These are phyloP conservation scores for Fomitiporia mediterranea DNA, from an alignment of 1,284 basidiomycete species.

Conservation along the genomic window DNA sequence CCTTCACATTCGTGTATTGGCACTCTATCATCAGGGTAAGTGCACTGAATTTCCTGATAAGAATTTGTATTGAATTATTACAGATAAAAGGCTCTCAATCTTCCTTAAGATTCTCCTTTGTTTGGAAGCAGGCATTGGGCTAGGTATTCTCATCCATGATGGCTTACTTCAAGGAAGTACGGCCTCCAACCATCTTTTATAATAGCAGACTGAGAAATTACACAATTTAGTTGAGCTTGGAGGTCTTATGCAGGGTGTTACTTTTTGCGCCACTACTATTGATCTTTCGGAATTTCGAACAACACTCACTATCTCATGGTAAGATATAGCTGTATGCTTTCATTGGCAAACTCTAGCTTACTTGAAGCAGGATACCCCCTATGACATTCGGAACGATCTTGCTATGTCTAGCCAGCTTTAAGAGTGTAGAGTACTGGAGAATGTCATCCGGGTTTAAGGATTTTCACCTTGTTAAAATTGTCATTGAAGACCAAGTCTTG, in stretches of 20 bases:
- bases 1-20: conserved; percentile 7
- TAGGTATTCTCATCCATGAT: no score
- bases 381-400: conserved; percentile 4
- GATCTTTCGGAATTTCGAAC: not conserved
- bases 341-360: not conserved
- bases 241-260: no score
- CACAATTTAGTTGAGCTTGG: no score
- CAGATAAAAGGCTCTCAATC: not conserved
- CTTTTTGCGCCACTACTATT: not conserved
- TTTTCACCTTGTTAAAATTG: not conserved
- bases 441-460: not conserved
- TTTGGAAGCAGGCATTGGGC: not conserved
- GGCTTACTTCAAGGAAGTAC: not conserved
- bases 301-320: not conserved
- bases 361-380: conserved; percentile 1
- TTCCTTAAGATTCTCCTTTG: not conserved
- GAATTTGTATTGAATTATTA: not conserved
- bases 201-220: no score
- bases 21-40: conserved; percentile 8
- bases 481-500: conserved; percentile 7
- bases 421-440: conserved; percentile 6
- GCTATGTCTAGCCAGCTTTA: not conserved
- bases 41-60: not conserved
- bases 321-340: not conserved
- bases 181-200: not conserved